Evolutionary conservation across 2,329 filamentous ascomycete species (phyloP), one percentile per base, ranked within the genome.

Genomic region (Volutella citrinella): DNA sequence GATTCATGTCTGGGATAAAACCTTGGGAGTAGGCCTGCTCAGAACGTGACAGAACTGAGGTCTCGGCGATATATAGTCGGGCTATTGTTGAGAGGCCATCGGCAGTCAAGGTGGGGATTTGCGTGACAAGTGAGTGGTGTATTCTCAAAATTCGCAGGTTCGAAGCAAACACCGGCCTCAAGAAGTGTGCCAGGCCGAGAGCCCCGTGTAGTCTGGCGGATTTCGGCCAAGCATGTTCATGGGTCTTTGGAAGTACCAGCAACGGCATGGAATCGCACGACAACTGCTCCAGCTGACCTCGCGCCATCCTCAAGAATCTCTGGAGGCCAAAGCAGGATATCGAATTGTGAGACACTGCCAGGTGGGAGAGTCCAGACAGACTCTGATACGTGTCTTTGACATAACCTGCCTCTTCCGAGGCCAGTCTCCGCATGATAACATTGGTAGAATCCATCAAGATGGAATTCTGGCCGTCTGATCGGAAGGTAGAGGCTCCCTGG

Each of bases 61-160:
- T 68, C 48, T 78, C 73, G 5, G 72, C 66, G 7, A 72, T 40
- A 44, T 64, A 66, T 8, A 63, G 26, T 4, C 61, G 51, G 8
- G 58, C 54, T 36, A 64, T 45, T 4, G 52, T 43, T 4, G 65
- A 62, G 5, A 70, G 46, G 9, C 56, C 57, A 2, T 62, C 55
- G 7, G 62, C 54, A 5, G 60, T 40, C 5, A 78, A 42, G 0
- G 68, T 69, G 3, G 70, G 72, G 8, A 76, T 62, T 24, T 69
- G 65, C 0, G 78, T 82, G 6, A 82, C 66, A 3, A 80, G 44
- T 1, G 77, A 81, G 50, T 82, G 78, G 32, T 82, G 78, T 6
- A 79, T 59, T 10, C 71, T 68, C 3, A 82, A 55, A 2, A 60
- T 60, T 19, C 70, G 68, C 5, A 82, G 59, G 42, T 75, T 75